These are phyloP conservation scores for Xylaria scruposa DNA, from an alignment of 495 filamentous ascomycete species.

Conservation along the genomic window DNA sequence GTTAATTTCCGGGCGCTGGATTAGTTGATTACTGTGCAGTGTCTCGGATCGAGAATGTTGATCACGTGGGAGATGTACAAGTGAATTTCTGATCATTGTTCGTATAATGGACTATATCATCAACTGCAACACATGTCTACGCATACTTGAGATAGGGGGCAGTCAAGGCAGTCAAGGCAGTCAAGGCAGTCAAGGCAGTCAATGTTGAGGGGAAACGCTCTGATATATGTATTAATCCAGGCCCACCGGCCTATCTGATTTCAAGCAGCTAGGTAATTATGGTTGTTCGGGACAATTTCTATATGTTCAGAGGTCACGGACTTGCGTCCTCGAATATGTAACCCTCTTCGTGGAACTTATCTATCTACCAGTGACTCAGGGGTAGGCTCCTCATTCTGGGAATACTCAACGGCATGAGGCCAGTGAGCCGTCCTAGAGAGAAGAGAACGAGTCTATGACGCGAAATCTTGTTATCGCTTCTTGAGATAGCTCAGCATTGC, in stretches of 20 bases:
- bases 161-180: too few relatives aligned
- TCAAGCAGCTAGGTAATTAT: not conserved
- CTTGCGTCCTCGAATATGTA: not conserved
- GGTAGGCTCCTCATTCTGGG: not conserved
- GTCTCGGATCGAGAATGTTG: not conserved
- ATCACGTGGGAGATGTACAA: not conserved
- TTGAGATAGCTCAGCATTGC: constrained; percentile 62
- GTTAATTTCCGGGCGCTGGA: not conserved
- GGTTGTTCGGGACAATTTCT: not conserved
- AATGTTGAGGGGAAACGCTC: not conserved
- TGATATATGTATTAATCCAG: not conserved
- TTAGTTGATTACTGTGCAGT: not conserved
- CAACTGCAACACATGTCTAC: not conserved
- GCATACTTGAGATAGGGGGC: not conserved
- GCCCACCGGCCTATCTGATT: not conserved
- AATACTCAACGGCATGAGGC: not conserved
- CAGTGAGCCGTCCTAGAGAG: constrained; percentile 35
- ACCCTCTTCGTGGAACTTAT: not conserved
- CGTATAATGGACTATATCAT: not conserved
- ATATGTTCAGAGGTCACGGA: not conserved
- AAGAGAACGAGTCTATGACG: constrained; percentile 56
- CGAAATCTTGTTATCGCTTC: constrained; percentile 50
- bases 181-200: too few relatives aligned
- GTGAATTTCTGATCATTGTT: not conserved
- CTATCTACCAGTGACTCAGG: not conserved